Percentiles rank a stretch among this genome's conserved stretches.
phyloP scores from a whole-genome alignment of 257 asterid genomes.

The Solanum sejunctum region DNA sequence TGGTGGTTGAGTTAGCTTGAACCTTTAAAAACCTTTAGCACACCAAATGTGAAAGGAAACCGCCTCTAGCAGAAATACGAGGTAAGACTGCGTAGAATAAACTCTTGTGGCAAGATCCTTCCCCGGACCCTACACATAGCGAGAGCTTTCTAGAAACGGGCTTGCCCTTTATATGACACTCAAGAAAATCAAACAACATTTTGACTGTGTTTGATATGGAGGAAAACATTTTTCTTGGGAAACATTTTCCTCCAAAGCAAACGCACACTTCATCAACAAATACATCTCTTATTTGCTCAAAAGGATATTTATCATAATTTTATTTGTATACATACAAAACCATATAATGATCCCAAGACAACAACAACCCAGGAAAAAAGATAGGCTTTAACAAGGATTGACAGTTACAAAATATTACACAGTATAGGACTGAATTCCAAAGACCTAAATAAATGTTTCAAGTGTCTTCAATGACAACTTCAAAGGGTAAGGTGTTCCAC shows the following conservation, averaged over 20 bases:
- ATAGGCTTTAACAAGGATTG: not conserved
- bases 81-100: too few relatives aligned
- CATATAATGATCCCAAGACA: not conserved
- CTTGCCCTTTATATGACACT: not conserved
- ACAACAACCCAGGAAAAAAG: not conserved
- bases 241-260: too few relatives aligned
- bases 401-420: not conserved
- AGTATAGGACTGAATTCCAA: not conserved
- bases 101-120: too few relatives aligned
- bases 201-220: too few relatives aligned
- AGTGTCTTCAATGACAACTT: not conserved
- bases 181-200: not conserved
- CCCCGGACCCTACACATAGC: too few relatives aligned
- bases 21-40: not conserved
- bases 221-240: too few relatives aligned
- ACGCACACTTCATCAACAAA: not conserved
- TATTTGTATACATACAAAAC: not conserved
- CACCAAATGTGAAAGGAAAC: not conserved
- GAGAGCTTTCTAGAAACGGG: too few relatives aligned
- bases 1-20: not conserved
- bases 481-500: slow-evolving; percentile 66
- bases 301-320: not conserved
- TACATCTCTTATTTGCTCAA: not conserved
- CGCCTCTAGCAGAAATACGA: too few relatives aligned
- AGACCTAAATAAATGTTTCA: not conserved